Evolutionary conservation across 306 rosid genomes (phyloP).

Genomic region (Canavalia ensiformis): DNA sequence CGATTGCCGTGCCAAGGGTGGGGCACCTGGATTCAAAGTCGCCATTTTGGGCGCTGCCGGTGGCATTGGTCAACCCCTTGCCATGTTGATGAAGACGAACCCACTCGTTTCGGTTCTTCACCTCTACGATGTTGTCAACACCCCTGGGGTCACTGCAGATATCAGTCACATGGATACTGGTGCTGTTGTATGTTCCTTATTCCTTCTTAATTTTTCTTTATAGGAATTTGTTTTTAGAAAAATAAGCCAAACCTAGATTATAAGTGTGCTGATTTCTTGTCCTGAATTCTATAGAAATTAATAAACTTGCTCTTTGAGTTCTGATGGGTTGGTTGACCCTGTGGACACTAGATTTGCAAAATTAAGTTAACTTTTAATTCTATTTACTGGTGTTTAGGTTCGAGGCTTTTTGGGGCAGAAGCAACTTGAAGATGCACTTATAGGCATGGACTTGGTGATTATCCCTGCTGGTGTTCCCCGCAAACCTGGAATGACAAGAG

Average conservation of each 20-base stretch:
- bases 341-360: not conserved
- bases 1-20: constrained; percentile 87
- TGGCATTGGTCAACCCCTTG: constrained; percentile 94
- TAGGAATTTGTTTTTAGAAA: not conserved
- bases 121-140: constrained; percentile 89
- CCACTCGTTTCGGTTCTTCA: constrained; percentile 91
- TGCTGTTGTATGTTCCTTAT: constrained; percentile 71
- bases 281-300: not conserved
- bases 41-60: constrained; percentile 95
- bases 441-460: constrained; percentile 88
- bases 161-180: constrained; percentile 93
- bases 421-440: constrained; percentile 89
- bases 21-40: constrained; percentile 81
- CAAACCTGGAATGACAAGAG: constrained; percentile 99
- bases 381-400: constrained; percentile 58
- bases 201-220: not conserved
- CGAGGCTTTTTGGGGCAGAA: constrained; percentile 85
- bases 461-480: constrained; percentile 95
- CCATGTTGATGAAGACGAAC: constrained; percentile 90
- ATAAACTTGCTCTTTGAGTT: not conserved
- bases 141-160: constrained; percentile 96
- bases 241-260: constrained; percentile 10
- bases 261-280: not conserved
- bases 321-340: not conserved
- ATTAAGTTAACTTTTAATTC: not conserved